Conservation (phyloP, 192 early-diverging fungal genomes). For the Coemansia sp. region DNA sequence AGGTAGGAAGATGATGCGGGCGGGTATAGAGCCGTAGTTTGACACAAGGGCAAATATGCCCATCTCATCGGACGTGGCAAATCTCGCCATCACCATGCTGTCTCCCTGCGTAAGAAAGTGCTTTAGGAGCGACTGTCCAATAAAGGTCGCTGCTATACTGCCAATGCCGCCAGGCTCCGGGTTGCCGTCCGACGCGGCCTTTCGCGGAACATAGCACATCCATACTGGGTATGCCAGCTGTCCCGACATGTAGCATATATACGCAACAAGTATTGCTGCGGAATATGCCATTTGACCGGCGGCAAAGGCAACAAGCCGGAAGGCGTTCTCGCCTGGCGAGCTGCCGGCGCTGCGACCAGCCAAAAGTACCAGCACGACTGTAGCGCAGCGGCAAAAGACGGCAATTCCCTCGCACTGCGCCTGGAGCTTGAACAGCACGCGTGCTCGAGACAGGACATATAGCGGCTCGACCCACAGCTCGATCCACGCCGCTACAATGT, state of each 20-base stretch:
- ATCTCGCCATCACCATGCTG: conserved; percentile 74
- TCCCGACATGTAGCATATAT: conserved; percentile 46
- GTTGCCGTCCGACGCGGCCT: neutral
- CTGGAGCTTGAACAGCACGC: conserved; percentile 69
- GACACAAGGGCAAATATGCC: conserved; percentile 80
- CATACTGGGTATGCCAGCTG: conserved; percentile 35
- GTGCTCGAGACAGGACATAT: conserved; percentile 65
- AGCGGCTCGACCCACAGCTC: conserved; percentile 86
- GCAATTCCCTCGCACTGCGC: conserved; percentile 80
- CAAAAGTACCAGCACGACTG: conserved; percentile 60
- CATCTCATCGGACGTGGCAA: conserved; percentile 54
- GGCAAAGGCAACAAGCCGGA: conserved; percentile 73
- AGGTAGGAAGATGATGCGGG: conserved; percentile 86
- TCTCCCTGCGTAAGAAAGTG: conserved; percentile 95
- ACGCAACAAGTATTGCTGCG: conserved; percentile 55
- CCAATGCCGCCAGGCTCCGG: conserved; percentile 60
- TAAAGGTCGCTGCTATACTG: conserved; percentile 69
- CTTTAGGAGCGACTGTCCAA: conserved; percentile 85
- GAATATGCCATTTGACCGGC: conserved; percentile 73
- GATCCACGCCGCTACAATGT: conserved; percentile 66
- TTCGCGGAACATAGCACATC: conserved; percentile 25
- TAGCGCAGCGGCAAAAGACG: conserved; percentile 64
- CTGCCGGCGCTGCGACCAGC: conserved; percentile 27
- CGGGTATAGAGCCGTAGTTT: conserved; percentile 88
- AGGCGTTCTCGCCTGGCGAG: conserved; percentile 24